Conservation (phyloP, 1,139 yeast species). For the Suhomyces guaymorum region DNA sequence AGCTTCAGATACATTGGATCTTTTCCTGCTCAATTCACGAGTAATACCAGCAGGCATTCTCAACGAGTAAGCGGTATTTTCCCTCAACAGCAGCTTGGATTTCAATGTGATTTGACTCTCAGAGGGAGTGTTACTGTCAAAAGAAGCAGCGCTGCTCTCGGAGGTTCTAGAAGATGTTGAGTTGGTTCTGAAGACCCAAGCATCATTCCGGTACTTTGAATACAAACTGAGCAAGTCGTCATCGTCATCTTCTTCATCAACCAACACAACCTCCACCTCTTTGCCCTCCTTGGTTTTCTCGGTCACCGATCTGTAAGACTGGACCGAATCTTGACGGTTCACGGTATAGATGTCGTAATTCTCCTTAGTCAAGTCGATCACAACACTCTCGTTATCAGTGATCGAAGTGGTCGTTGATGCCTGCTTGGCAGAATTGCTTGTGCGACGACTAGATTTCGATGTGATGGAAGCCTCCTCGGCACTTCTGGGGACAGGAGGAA, state of each 20-base stretch:
- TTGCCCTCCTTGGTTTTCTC: conserved; percentile 44
- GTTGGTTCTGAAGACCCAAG: conserved; percentile 24
- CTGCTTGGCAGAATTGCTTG: conserved; percentile 29
- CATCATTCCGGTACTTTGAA: conserved; percentile 41
- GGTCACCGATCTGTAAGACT: conserved; percentile 41
- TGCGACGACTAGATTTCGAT: conserved; percentile 32
- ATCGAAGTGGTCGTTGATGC: conserved; percentile 22
- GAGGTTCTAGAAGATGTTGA: conserved; percentile 14
- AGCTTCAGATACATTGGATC: conserved; percentile 9
- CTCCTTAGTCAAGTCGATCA: conserved; percentile 48
- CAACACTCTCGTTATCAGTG: conserved; percentile 39
- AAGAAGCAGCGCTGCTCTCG: conserved; percentile 21
- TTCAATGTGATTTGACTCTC: conserved; percentile 22
- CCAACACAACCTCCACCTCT: conserved; percentile 47
- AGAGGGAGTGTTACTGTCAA: conserved; percentile 20
- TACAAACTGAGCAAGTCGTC: conserved; percentile 45
- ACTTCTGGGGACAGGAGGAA: conserved; percentile 1
- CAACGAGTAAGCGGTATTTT: conserved; percentile 10
- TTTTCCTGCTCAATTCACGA: conserved; percentile 7
- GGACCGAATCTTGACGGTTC: conserved; percentile 36
- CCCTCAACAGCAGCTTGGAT: conserved; percentile 10
- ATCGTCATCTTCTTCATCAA: conserved; percentile 39
- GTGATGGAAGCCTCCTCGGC: conserved; percentile 9
- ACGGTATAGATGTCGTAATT: conserved; percentile 39
- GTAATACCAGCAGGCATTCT: conserved; percentile 10